Conservation (phyloP, 192 early-diverging fungal species). For the Coemansia sp. region DNA sequence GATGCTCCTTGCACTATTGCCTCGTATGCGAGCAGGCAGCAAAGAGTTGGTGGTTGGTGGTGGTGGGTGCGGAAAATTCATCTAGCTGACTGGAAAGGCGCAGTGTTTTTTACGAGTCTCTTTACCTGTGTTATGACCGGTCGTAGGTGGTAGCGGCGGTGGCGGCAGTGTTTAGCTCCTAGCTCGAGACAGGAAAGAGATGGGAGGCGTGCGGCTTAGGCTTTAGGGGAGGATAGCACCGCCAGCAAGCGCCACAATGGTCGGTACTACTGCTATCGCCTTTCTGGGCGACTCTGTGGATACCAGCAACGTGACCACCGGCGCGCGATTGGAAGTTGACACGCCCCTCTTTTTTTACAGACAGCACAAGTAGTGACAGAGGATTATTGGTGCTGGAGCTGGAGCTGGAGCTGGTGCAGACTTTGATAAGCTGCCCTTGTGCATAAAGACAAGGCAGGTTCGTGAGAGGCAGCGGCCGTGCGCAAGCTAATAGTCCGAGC, state of each 20-base stretch:
- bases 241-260: constrained; percentile 5
- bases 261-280: constrained; percentile 1
- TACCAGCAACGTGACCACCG: background rate
- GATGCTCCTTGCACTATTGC: background rate
- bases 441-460: background rate
- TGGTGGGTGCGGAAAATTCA: no score
- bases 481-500: background rate
- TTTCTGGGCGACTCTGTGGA: constrained; percentile 10
- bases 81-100: no score
- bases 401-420: background rate
- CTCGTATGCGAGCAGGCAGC: background rate
- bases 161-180: background rate
- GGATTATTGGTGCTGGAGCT: no score
- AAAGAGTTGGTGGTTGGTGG: no score
- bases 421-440: background rate
- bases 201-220: background rate
- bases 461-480: background rate
- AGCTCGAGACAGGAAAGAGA: background rate
- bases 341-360: constrained; percentile 1
- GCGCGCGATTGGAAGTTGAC: background rate
- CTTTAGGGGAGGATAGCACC: background rate
- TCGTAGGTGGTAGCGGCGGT: background rate
- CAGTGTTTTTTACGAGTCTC: no score
- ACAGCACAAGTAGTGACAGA: background rate
- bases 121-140: background rate